Conservation (phyloP, 495 filamentous ascomycete species). For the Penicillium coffeae region DNA sequence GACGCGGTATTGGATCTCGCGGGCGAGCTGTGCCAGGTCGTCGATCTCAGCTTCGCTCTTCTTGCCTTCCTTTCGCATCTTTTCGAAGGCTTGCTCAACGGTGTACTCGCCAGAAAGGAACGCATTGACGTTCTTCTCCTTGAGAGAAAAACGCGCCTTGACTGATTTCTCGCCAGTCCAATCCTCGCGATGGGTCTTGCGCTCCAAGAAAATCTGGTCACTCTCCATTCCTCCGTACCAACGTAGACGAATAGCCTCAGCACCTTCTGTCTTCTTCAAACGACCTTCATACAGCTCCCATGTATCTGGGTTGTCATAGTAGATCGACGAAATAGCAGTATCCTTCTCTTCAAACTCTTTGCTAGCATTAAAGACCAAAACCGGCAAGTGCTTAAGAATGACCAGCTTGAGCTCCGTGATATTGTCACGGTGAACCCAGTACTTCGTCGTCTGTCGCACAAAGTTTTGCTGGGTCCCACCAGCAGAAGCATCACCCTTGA, state of each 20-base stretch:
- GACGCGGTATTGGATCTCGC: conserved; percentile 89
- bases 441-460: conserved; percentile 95
- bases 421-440: conserved; percentile 99
- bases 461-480: conserved; percentile 95
- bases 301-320: conserved; percentile 89
- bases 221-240: conserved; percentile 98
- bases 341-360: conserved; percentile 93
- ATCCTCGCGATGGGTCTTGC: conserved; percentile 97
- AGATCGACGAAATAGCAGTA: conserved; percentile 94
- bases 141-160: conserved; percentile 89
- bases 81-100: conserved; percentile 83
- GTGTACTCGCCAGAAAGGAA: conserved; percentile 79
- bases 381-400: conserved; percentile 94
- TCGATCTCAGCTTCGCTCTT: conserved; percentile 86
- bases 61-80: conserved; percentile 89
- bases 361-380: conserved; percentile 93
- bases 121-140: conserved; percentile 95
- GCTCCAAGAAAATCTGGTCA: conserved; percentile 93
- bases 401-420: conserved; percentile 98
- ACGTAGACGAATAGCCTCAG: conserved; percentile 90
- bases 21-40: conserved; percentile 82
- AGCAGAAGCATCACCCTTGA: conserved; percentile 85
- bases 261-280: conserved; percentile 95
- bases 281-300: conserved; percentile 94
- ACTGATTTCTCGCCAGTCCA: conserved; percentile 99